Percentiles rank a stretch among this genome's conserved stretches.
These are phyloP conservation scores for Candida gorgasii DNA, from an alignment of 805 yeast species.

Conservation along the genomic window DNA sequence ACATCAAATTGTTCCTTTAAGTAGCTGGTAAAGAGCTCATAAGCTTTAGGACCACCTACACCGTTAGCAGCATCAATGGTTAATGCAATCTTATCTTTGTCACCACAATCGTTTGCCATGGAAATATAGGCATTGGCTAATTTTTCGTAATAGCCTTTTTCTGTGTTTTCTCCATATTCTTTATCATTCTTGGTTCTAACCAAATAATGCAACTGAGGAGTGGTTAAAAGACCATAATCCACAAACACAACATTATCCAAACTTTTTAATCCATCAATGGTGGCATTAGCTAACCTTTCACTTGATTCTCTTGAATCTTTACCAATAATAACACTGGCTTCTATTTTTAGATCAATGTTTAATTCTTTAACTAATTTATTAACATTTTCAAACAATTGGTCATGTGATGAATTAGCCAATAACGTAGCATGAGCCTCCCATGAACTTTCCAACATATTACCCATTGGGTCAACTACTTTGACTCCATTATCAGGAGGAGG, in stretches of 20 bases:
- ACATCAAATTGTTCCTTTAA: conserved; percentile 44
- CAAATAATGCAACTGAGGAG: conserved; percentile 92
- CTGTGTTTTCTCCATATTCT: conserved; percentile 61
- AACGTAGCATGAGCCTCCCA: conserved; percentile 87
- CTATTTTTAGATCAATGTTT: conserved; percentile 45
- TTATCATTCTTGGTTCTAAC: conserved; percentile 72
- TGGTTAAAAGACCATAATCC: conserved; percentile 75
- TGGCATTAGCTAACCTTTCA: conserved; percentile 56
- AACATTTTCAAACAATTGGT: conserved; percentile 44
- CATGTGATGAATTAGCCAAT: conserved; percentile 67
- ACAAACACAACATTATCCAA: conserved; percentile 42
- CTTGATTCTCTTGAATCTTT: conserved; percentile 90
- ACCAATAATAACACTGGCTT: conserved; percentile 63
- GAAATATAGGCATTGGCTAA: conserved; percentile 53
- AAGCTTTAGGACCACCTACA: conserved; percentile 83
- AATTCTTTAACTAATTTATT: conserved; percentile 37
- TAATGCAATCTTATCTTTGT: conserved; percentile 39
- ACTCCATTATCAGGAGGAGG: conserved; percentile 92
- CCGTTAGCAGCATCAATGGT: conserved; percentile 94
- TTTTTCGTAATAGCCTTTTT: conserved; percentile 69
- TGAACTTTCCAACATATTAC: conserved; percentile 78
- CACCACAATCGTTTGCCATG: conserved; percentile 34
- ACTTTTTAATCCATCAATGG: conserved; percentile 60
- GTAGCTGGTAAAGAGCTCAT: conserved; percentile 44
- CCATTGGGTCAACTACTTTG: conserved; percentile 89